Base-by-base conservation (phyloP, 106 monocot genomes). In the Cymbidium sinense region DNA sequence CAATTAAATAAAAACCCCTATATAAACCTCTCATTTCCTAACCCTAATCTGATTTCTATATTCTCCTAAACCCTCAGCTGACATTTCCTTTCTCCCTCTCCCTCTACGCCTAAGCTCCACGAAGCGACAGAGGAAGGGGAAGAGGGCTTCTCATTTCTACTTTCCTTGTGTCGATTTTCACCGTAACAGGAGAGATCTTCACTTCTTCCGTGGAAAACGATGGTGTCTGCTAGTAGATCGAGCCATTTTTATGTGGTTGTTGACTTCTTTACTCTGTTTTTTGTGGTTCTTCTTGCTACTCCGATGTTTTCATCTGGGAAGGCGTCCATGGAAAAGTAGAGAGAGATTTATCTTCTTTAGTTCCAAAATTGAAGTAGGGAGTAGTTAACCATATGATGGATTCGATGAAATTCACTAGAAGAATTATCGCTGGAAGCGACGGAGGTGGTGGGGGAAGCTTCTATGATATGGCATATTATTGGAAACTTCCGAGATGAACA, bases 401-500 rank as follows among this genome's bases (percentile, higher is more conserved):
- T n/a, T 81, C 81, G 6, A 55, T 67, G 31, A 82, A 82, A 75
- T 78, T 85, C 47, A 30, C 74, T 7, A 81, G 81, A 13, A n/a
- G n/a, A n/a, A 61, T 78, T 33, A 81, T 85, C 21, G 75, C 75
- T 15, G 82, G 78, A 7, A 81, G 86, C 54, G 86, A 85, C 77
- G 71, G 39, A 0, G 71, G 15, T 4, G 69, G 30, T 15, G 69
- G 34, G 37, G 71, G 36, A 39, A 73, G 75, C 70, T 93, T 81
- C 74, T 83, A 83, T 75, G 90, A 91, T 37, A 29, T 81, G 43
- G 81, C 55, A 21, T 69, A 74, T 21, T 94, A 91, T 78, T 74
- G 74, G 44, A 86, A 83, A 80, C 88, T 88, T 9, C 36, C 17
- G 70, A 33, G 19, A 70, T 36, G 34, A 70, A 90, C 85, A 93